Evolutionary conservation across 2,329 filamentous ascomycete species (phyloP), one percentile per base, ranked within the genome.

Genomic region (Helminthosporium solani): DNA sequence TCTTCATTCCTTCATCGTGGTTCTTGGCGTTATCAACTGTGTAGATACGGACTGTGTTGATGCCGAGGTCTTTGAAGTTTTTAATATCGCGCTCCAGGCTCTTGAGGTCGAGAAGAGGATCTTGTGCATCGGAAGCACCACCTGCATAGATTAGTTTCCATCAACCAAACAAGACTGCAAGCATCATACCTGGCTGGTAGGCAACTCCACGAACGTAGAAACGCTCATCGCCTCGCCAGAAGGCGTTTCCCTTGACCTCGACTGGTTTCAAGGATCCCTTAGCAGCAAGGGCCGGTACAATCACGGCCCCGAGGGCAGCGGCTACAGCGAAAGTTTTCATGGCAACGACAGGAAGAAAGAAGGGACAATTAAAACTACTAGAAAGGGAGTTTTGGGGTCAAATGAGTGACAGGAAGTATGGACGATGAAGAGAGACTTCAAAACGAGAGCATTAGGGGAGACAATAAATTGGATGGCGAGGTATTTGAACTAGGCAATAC

Each of bases 31-130:
- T 96, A 77, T 96, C 91, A 57, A 95, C 85, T 7, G 87, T 89
- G 79, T 96, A 96, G 54, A 96, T 86, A 72, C 91, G 90, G 66
- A 96, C 79, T 16, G 90, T 90, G 78, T 96, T 96, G 73, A 96
- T 78, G 28, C 90, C 90, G 42, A 96, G 78, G 54, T 90, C 80
- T 75, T 88, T 82, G 82, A 96, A 95, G 69, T 88, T 79, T 42
- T 75, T 73, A 57, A 96, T 86, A 67, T 95, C 90, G 54, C 90
- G 86, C 68, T 80, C 78, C 79, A 91, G 92, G 63, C 78, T 72
- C 3, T 72, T 70, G 25, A 78, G 63, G 60, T 95, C 85, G 50
- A 88, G 84, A 39, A 96, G 83, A 51, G 90, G 89, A 65, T 96
- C 90, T 38, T 73, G 70, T 39, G 65, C 65, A 51, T 63, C 65